Percentiles rank a stretch among this genome's conserved stretches.
Conservation (phyloP, 805 yeast species). For the Yarrowia divulgata region DNA sequence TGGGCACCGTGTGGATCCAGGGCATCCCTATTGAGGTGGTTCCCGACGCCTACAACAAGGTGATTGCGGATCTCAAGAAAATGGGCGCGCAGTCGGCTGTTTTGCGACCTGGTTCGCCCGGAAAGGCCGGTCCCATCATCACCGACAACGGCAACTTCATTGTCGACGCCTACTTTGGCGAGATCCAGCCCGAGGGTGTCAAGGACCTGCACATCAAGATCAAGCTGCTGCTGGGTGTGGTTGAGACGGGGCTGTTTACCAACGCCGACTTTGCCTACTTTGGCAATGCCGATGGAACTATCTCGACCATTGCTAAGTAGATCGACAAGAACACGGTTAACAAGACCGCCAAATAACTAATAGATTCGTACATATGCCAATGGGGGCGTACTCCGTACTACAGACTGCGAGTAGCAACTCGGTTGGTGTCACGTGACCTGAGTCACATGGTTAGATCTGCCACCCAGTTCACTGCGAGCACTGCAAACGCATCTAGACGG, state of each 20-base stretch:
- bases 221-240: slow-evolving; percentile 86
- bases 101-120: slow-evolving; percentile 84
- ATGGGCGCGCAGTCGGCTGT: slow-evolving; percentile 70
- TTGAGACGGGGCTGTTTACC: slow-evolving; percentile 90
- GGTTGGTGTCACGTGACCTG: too few species aligned
- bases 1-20: slow-evolving; percentile 84
- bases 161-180: slow-evolving; percentile 92
- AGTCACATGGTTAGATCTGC: too few species aligned
- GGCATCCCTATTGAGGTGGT: slow-evolving; percentile 97
- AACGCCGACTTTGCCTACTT: slow-evolving; percentile 82
- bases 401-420: too few species aligned
- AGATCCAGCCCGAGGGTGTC: slow-evolving; percentile 58
- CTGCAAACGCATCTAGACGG: too few species aligned
- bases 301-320: slow-evolving; percentile 42
- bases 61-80: slow-evolving; percentile 63
- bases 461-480: too few species aligned
- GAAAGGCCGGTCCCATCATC: slow-evolving; percentile 96
- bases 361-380: neutral
- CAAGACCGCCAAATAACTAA: neutral
- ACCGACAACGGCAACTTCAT: slow-evolving; percentile 95
- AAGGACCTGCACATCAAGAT: slow-evolving; percentile 65
- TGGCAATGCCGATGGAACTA: slow-evolving; percentile 82
- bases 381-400: too few species aligned
- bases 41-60: slow-evolving; percentile 84
- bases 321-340: too few species aligned